Evolutionary conservation across 2,329 filamentous ascomycete genomes (phyloP).

Genomic region (Chaetomiaceae sp.): DNA sequence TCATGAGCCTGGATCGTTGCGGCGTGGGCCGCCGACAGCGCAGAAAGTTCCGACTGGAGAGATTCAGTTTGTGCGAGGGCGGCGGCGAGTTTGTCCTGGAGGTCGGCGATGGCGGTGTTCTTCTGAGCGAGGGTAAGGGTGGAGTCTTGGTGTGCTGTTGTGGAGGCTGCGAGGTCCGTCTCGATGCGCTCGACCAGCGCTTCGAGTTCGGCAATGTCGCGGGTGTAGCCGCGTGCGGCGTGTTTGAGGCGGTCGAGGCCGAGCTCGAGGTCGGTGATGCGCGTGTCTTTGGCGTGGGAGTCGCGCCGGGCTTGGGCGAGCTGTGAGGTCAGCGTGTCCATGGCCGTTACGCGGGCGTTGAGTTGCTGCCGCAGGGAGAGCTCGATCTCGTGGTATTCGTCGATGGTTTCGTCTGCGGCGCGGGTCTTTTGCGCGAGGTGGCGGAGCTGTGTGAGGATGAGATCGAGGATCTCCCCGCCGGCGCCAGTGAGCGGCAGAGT

Average conservation of each 20-base stretch:
- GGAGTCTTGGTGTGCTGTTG: constrained; percentile 23
- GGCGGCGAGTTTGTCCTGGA: constrained; percentile 42
- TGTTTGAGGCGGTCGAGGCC: constrained; percentile 47
- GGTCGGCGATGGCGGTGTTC: constrained; percentile 34
- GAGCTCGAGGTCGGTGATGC: constrained; percentile 44
- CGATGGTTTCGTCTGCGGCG: constrained; percentile 50
- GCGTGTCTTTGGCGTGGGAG: constrained; percentile 15
- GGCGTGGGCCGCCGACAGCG: constrained; percentile 31
- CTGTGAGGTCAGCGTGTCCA: constrained; percentile 44
- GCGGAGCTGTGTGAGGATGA: constrained; percentile 48
- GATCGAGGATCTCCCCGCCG: constrained; percentile 52
- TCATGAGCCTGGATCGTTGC: constrained; percentile 29
- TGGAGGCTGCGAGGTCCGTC: constrained; percentile 26
- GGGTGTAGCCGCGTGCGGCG: constrained; percentile 48
- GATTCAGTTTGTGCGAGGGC: constrained; percentile 37
- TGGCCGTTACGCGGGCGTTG: constrained; percentile 45
- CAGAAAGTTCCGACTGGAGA: constrained; percentile 37
- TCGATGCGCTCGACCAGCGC: constrained; percentile 47
- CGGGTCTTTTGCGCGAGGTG: constrained; percentile 42
- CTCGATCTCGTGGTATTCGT: constrained; percentile 57
- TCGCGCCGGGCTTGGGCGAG: constrained; percentile 31
- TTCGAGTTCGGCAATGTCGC: constrained; percentile 52
- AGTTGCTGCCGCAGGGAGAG: constrained; percentile 53
- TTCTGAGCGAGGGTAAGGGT: constrained; percentile 34
- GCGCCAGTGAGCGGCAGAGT: constrained; percentile 47